phyloP scores from a whole-genome alignment of 768 basidiomycete species.

The Rhodotorula paludigena region DNA sequence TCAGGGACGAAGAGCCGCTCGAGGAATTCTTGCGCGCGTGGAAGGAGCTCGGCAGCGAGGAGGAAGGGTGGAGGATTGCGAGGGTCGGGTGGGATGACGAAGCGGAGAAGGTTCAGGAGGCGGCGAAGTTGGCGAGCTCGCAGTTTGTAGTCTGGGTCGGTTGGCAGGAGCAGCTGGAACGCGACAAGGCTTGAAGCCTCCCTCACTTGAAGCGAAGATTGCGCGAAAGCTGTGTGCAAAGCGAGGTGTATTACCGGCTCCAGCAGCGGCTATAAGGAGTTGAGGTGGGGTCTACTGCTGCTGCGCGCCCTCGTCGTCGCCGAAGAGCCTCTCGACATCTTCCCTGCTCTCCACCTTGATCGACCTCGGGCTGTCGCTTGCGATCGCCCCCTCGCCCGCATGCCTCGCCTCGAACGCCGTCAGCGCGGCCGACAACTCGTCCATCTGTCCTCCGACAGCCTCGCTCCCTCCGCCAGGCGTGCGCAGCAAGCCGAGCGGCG shows the following conservation, averaged over 20 bases:
- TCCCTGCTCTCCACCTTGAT: constrained; percentile 18
- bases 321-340: constrained; percentile 6
- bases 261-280: too few relatives aligned
- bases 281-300: background rate
- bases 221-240: background rate
- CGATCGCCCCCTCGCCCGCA: background rate
- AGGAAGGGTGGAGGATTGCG: background rate
- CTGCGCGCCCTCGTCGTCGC: background rate
- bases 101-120: background rate
- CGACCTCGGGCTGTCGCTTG: background rate
- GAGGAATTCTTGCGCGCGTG: constrained; percentile 12
- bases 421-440: constrained; percentile 9
- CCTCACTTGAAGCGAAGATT: too few relatives aligned
- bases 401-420: constrained; percentile 33
- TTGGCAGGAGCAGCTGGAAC: background rate
- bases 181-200: too few relatives aligned
- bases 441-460: too few relatives aligned
- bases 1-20: background rate
- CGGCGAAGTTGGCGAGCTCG: background rate
- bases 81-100: constrained; percentile 1
- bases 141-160: background rate
- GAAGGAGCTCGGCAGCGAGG: background rate
- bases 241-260: background rate
- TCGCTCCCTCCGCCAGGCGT: background rate
- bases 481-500: background rate